Base-by-base conservation (phyloP, 805 yeast genomes). In the Ogataea henricii region DNA sequence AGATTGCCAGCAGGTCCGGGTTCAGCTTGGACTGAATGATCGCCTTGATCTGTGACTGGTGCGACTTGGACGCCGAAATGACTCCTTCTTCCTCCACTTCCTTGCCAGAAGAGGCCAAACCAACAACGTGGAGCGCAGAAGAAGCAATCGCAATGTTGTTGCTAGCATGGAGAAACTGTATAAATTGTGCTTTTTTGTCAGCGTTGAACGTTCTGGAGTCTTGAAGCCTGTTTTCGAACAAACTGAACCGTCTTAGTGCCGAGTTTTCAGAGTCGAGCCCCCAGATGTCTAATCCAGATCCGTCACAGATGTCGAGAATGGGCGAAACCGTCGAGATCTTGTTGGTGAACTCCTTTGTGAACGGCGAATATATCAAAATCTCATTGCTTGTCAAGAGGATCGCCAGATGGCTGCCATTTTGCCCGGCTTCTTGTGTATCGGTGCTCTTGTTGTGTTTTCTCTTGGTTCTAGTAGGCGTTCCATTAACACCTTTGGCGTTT, bases 321-420 rank as follows among this genome's bases (percentile, higher is more conserved):
- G 62, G 52, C 0, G 61, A 46, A 5, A 59, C 67, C 33, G 61
- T 63, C 0, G 72, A 55, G 23, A 74, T 70, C 50, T 73, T 71
- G 48, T 64, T 64, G 16, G 69, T 59, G 14, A 70, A 56, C 20
- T 66, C 72, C 47, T 70, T 72, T 20, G 67, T 65, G 30, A 61
- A 55, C 2, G 83, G 81, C 2, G 80, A 71, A 44, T 72, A 71
- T 7, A 76, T 60, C 43, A 72, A 57, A 23, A 79, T 63, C 43
- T 70, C 76, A 7, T 76, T 76, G 27, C 65, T 57, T 8, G 57
- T 52, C 12, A 61, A 48, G 13, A 63, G 51, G 17, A 63, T 56
- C 9, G 59, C 60, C 21, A 58, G 36, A 46, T 55, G 48, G 40
- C 57, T 48, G 39, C 40, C 40, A 18, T 39, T 49, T 40, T 49